A percentile compares a stretch with the other conserved stretches of the same genome.
Evolutionary conservation across 2,329 filamentous ascomycete species (phyloP).

Genomic region (Metarhizium album): DNA sequence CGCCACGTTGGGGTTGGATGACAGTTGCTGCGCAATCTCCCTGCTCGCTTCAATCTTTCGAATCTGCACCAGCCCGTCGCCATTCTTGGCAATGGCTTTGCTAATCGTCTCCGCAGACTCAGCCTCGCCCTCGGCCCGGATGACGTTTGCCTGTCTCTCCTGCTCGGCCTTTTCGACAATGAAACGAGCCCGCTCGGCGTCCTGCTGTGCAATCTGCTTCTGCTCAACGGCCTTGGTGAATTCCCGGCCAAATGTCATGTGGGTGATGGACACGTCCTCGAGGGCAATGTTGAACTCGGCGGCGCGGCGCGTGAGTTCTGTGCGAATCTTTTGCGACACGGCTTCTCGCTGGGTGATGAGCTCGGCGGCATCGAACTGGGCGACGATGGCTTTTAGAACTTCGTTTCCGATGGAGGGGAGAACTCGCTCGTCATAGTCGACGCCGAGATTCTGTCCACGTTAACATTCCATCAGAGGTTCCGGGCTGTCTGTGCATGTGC

Average conservation of each 20-base stretch:
- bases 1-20: slow-evolving; percentile 87
- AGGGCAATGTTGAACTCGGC: slow-evolving; percentile 98
- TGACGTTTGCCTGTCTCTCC: slow-evolving; percentile 96
- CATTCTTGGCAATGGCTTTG: slow-evolving; percentile 84
- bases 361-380: slow-evolving; percentile 96
- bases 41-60: slow-evolving; percentile 92
- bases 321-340: slow-evolving; percentile 87
- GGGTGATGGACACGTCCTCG: slow-evolving; percentile 97
- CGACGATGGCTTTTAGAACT: slow-evolving; percentile 96
- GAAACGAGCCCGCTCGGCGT: slow-evolving; percentile 93
- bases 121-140: slow-evolving; percentile 93
- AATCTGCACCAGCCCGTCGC: slow-evolving; percentile 91
- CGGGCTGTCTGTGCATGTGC: neutral
- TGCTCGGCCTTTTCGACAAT: slow-evolving; percentile 98
- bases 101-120: slow-evolving; percentile 93
- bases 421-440: slow-evolving; percentile 97
- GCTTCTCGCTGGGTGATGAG: slow-evolving; percentile 98
- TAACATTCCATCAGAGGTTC: neutral
- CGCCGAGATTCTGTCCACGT: slow-evolving; percentile 71
- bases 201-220: slow-evolving; percentile 99
- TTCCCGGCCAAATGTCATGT: slow-evolving; percentile 99
- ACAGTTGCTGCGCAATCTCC: slow-evolving; percentile 86
- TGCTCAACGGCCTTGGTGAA: slow-evolving; percentile 98
- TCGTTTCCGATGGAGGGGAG: slow-evolving; percentile 98
- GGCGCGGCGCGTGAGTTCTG: slow-evolving; percentile 84